Evolutionary conservation across 257 asterid species (phyloP), one percentile per base, ranked within the genome.

Genomic region (Primulina huaijiensis): DNA sequence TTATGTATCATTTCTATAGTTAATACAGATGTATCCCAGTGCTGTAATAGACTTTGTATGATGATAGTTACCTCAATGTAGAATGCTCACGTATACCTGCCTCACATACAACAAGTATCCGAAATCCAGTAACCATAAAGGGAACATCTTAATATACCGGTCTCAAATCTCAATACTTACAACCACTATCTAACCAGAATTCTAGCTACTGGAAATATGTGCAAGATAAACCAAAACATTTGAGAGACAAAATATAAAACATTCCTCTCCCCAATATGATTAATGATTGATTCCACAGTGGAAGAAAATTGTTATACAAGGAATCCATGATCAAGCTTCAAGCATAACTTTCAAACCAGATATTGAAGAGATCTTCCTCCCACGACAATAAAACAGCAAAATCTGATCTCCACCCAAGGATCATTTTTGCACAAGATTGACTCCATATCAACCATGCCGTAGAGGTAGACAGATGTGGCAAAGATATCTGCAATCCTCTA

Each of bases 1-100:
- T 76, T 53, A 74, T 17, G 71, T 14, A 59, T 27, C 62, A 74
- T 66, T 58, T 12, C 4, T 8, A 38, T 60, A 64, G 69, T 69
- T 19, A 62, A 9, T 72, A 68, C 46, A 74, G 25, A 63, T 58
- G 60, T 57, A 53, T 60, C 64, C 65, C 65, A 62, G 78, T 55
- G 58, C 40, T 65, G 72, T 31, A 70, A 58, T 25, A 61, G 70
- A 70, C 65, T 61, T 29, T 19, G 71, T 70, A 50, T 27, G 74
- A 67, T 62, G 78, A 75, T 63, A 75, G 76, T 84, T 84, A 89
- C 91, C 96, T 89, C 76, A 37, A 40, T 58, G 81, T 60, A 72
- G 77, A 75, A 69, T 78, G 78, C 67, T 31, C 70, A 37, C 6
- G 72, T 62, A 68, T 64, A 83, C 87, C 90, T 84, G 96, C 79